Conservation (phyloP, 208 protist genomes). For the Acanthamoeba polyphaga region DNA sequence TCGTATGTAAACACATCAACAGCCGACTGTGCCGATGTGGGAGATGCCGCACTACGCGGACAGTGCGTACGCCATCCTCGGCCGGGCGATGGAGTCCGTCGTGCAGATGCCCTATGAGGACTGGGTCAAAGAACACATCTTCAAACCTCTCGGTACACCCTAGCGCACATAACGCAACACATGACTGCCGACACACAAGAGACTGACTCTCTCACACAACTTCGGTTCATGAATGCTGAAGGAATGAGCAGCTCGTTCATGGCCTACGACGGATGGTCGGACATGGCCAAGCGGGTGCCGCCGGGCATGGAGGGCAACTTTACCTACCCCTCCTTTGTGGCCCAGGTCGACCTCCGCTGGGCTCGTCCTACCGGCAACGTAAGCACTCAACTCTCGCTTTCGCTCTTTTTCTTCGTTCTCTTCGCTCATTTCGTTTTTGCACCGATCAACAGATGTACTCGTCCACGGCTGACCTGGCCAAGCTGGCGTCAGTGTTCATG, state of each 20-base stretch:
- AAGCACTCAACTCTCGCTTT: neutral
- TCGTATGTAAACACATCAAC: neutral
- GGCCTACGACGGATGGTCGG: neutral
- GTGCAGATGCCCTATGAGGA: constrained; percentile 23
- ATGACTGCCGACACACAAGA: neutral
- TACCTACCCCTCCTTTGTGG: neutral
- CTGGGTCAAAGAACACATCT: constrained; percentile 36
- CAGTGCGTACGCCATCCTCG: constrained; percentile 47
- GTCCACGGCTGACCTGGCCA: neutral
- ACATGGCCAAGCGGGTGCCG: constrained; percentile 53
- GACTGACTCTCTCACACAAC: too few species aligned
- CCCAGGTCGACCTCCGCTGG: constrained; percentile 56
- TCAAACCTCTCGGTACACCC: constrained; percentile 43
- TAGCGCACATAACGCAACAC: too few species aligned
- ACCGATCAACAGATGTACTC: constrained; percentile 41
- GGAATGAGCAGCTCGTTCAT: constrained; percentile 38
- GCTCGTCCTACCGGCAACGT: constrained; percentile 53
- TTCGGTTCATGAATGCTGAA: neutral
- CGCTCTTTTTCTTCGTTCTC: neutral
- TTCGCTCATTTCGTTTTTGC: neutral
- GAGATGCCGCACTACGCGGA: constrained; percentile 43
- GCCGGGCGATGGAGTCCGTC: constrained; percentile 34
- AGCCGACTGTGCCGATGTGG: constrained; percentile 19
- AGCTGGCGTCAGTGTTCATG: constrained; percentile 52
- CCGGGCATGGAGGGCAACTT: neutral